Percentiles rank a stretch among this genome's conserved stretches.
Conservation (phyloP, 768 basidiomycete species). For the Strobilomyces dryophilus region DNA sequence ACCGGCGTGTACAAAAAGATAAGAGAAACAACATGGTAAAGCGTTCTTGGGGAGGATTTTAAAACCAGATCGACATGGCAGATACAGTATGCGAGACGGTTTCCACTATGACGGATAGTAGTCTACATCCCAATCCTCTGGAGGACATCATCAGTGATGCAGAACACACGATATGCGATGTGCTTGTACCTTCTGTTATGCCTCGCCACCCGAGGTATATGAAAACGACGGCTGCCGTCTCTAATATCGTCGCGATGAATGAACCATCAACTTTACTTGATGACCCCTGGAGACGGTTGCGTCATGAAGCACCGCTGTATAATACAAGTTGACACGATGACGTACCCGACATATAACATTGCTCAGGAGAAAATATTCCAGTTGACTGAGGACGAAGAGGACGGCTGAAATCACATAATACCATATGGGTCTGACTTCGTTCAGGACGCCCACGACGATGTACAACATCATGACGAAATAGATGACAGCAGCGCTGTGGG, state of each 20-base stretch:
- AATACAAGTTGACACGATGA: constrained; percentile 10
- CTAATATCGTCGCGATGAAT: constrained; percentile 81
- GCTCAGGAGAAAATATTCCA: constrained; percentile 78
- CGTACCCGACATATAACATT: constrained; percentile 69
- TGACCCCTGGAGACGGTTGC: constrained; percentile 44
- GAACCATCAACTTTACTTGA: constrained; percentile 75
- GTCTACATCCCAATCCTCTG: constrained; percentile 51
- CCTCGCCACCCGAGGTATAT: constrained; percentile 81
- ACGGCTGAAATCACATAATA: constrained; percentile 72
- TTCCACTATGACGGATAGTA: constrained; percentile 39
- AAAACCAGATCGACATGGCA: neutral
- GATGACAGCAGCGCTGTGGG: constrained; percentile 52
- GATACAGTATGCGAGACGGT: neutral
- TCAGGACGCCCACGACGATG: constrained; percentile 71
- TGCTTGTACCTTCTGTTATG: constrained; percentile 76
- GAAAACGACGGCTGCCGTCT: constrained; percentile 65
- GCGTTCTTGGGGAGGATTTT: constrained; percentile 3
- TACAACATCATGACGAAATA: constrained; percentile 78
- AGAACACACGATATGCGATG: neutral
- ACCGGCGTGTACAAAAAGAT: constrained; percentile 4
- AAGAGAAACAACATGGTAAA: constrained; percentile 4
- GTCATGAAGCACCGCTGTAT: constrained; percentile 7
- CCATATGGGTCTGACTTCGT: constrained; percentile 76
- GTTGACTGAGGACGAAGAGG: constrained; percentile 76
- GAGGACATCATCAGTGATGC: constrained; percentile 1